Percentiles rank a stretch among this genome's conserved stretches.
Evolutionary conservation across 1,284 basidiomycete species (phyloP).

Genomic region (Trichosporon asahii): DNA sequence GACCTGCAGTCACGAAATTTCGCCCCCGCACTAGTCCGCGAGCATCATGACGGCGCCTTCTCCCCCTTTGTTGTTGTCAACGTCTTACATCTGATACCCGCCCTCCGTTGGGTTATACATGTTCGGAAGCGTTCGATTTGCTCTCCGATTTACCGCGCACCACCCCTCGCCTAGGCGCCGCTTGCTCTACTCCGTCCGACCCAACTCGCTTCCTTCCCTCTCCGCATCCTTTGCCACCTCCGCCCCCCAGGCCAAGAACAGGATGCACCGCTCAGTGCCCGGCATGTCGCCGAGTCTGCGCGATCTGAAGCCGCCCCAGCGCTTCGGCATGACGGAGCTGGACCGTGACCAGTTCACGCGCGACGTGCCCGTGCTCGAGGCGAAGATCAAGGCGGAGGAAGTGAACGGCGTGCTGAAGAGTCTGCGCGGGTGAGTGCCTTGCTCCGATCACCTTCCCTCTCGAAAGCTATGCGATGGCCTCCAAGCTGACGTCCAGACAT

Average conservation of each 20-base stretch:
- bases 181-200: neutral
- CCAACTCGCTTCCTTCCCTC: too few species aligned
- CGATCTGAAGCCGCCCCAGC: constrained; percentile 38
- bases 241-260: neutral
- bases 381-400: constrained; percentile 60
- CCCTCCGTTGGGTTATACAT: neutral
- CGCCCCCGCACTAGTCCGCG: neutral
- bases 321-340: constrained; percentile 52
- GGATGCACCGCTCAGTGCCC: neutral
- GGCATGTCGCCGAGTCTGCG: constrained; percentile 12
- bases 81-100: neutral
- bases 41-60: neutral
- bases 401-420: constrained; percentile 61
- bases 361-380: constrained; percentile 64
- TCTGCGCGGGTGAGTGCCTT: constrained; percentile 59
- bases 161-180: too few species aligned
- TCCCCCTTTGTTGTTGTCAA: neutral
- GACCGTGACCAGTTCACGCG: constrained; percentile 65
- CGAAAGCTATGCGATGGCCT: too few species aligned
- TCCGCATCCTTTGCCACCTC: neutral
- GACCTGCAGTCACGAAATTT: constrained; percentile 2
- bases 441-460: neutral
- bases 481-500: constrained; percentile 47
- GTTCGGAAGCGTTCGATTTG: neutral
- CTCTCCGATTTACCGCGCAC: neutral